These are phyloP conservation scores for Colletotrichum plurivorum DNA, from an alignment of 2,329 filamentous ascomycete genomes.

Conservation along the genomic window DNA sequence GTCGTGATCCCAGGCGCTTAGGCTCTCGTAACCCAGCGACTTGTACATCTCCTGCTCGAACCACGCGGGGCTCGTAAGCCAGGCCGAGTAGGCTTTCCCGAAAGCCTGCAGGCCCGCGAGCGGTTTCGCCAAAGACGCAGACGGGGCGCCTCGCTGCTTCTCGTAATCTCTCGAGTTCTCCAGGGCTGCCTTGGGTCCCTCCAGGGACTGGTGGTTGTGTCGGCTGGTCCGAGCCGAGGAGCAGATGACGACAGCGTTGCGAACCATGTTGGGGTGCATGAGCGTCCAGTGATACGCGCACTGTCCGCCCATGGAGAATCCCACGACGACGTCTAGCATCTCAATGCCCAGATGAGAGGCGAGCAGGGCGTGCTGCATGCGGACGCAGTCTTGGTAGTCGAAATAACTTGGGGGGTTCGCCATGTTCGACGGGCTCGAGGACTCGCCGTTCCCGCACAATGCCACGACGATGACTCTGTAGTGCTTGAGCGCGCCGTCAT, in stretches of 20 bases:
- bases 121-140: too few species aligned
- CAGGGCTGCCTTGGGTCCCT: too few species aligned
- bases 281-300: slow-evolving; percentile 61
- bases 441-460: slow-evolving; percentile 63
- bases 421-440: slow-evolving; percentile 60
- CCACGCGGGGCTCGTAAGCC: too few species aligned
- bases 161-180: too few species aligned
- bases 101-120: too few species aligned
- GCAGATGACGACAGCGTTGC: slow-evolving; percentile 59
- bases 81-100: too few species aligned
- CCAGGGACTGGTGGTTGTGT: too few species aligned
- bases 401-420: slow-evolving; percentile 53
- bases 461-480: slow-evolving; percentile 62
- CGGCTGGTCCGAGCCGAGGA: slow-evolving; percentile 60
- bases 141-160: too few species aligned
- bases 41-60: too few species aligned
- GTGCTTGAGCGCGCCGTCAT: slow-evolving; percentile 14
- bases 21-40: too few species aligned
- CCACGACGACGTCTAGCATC: slow-evolving; percentile 56
- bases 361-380: slow-evolving; percentile 51
- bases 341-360: too few species aligned
- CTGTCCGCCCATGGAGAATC: slow-evolving; percentile 67
- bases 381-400: slow-evolving; percentile 60
- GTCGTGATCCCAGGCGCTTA: too few species aligned
- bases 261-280: slow-evolving; percentile 58